These are phyloP conservation scores for Colletotrichum lini DNA, from an alignment of 2,329 filamentous ascomycete genomes.

Conservation along the genomic window DNA sequence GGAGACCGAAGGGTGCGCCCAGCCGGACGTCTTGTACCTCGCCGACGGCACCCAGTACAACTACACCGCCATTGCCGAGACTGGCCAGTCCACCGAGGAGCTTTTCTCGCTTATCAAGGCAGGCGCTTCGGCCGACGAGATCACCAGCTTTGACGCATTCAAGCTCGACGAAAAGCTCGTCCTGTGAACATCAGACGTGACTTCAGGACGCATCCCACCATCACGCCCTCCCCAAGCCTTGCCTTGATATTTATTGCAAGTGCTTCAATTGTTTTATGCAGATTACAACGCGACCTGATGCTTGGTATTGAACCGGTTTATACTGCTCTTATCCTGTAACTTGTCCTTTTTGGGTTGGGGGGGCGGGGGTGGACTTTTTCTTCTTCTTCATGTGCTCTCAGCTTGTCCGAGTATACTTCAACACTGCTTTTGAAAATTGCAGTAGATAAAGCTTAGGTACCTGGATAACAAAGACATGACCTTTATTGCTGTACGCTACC, in stretches of 20 bases:
- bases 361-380: neutral
- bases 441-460: slow-evolving; percentile 12
- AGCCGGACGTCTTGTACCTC: slow-evolving; percentile 33
- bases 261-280: slow-evolving; percentile 1
- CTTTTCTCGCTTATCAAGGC: slow-evolving; percentile 3
- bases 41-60: slow-evolving; percentile 38
- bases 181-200: slow-evolving; percentile 22
- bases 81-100: slow-evolving; percentile 26
- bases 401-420: slow-evolving; percentile 12
- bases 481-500: slow-evolving; percentile 2
- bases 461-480: slow-evolving; percentile 1
- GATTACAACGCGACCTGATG: slow-evolving; percentile 3
- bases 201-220: slow-evolving; percentile 13
- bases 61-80: slow-evolving; percentile 32
- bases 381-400: slow-evolving; percentile 6
- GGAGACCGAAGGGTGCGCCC: slow-evolving; percentile 21
- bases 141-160: slow-evolving; percentile 11
- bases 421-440: slow-evolving; percentile 16
- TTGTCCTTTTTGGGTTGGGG: neutral
- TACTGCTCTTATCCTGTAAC: slow-evolving; percentile 8
- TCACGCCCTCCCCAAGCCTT: slow-evolving; percentile 15
- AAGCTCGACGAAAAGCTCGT: slow-evolving; percentile 30
- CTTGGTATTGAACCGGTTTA: neutral
- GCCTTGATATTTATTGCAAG: slow-evolving; percentile 6
- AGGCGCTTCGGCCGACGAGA: slow-evolving; percentile 25